Base-by-base conservation (phyloP, 2,329 filamentous ascomycete species). In the Graphilbum fragrans region DNA sequence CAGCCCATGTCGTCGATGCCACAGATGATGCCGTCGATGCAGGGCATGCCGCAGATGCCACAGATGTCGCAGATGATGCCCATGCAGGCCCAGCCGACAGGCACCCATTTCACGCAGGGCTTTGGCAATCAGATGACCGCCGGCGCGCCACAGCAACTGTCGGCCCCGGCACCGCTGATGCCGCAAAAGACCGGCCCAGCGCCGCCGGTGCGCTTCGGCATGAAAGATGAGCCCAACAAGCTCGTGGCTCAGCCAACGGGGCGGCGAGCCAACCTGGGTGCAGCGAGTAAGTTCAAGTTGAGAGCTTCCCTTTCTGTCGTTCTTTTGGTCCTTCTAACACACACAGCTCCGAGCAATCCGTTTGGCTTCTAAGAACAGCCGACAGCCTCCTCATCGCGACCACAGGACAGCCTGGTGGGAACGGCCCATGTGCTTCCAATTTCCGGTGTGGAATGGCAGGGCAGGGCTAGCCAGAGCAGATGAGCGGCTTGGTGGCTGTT, bases 131-230 rank as follows among this genome's bases (percentile, higher is more conserved):
- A 61, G 14, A 25, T 34, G 21, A 37, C 35, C 2, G 1, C 66
- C 31, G 65, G 70, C 5, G 58, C 75, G 19, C 69, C 72, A 22
- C 77, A 79, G 53, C 66, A 64, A 46, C 70, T 32, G 6, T n/a
- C 70, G 16, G 66, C 72, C n/a, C 57, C 68, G 36, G 65, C 75
- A 37, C 80, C 83, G 45, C 62, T 90, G 41, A 63, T 80, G 47
- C 75, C 86, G 36, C 86, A 93, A 58, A 80, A 83, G 66, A 93
- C 86, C 9, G 86, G 86, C 0, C 92, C 92, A 7, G 70, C 90
- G 18, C 92, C 92, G 36, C 78, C 86, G 20, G 81, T 98, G 17
- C 77, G 86, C 45, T 98, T 98, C 58, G 92, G 92, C 32, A 80
- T 94, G 29, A 71, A 75, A 43, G 66, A 70, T 22, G 76, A 79